phyloP scores from a whole-genome alignment of 352 stramenopile species.

The Globisporangium spinosum region DNA sequence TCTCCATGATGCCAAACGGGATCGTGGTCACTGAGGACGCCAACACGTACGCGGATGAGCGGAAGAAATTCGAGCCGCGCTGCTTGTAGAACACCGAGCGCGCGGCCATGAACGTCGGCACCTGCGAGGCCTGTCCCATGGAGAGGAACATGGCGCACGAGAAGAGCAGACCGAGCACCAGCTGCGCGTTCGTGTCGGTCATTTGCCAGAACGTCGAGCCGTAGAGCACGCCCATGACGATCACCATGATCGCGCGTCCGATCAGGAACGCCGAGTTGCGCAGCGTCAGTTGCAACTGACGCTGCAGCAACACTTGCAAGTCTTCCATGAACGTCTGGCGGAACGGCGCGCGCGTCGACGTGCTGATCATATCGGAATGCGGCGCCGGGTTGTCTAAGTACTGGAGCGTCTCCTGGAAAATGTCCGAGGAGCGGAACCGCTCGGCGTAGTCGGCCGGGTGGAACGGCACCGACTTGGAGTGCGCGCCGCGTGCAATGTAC shows the following conservation, averaged over 20 bases:
- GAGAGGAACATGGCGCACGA: slow-evolving; percentile 85
- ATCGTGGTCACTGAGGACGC: slow-evolving; percentile 44
- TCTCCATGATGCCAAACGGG: slow-evolving; percentile 64
- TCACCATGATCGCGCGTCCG: slow-evolving; percentile 46
- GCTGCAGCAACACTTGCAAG: slow-evolving; percentile 36
- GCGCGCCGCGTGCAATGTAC: slow-evolving; percentile 25
- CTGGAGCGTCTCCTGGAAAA: slow-evolving; percentile 44
- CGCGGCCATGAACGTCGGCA: slow-evolving; percentile 78
- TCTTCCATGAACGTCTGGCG: slow-evolving; percentile 51
- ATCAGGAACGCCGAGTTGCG: slow-evolving; percentile 48
- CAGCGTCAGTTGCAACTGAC: slow-evolving; percentile 68
- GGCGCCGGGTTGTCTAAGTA: slow-evolving; percentile 30
- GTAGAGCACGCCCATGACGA: slow-evolving; percentile 66
- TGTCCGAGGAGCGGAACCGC: slow-evolving; percentile 43
- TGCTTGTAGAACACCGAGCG: slow-evolving; percentile 89
- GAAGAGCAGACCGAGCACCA: slow-evolving; percentile 86
- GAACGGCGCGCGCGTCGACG: slow-evolving; percentile 21
- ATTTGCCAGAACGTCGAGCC: slow-evolving; percentile 65
- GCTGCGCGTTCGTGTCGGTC: slow-evolving; percentile 43
- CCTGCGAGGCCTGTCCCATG: slow-evolving; percentile 71
- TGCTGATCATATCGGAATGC: slow-evolving; percentile 5
- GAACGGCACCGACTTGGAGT: slow-evolving; percentile 20
- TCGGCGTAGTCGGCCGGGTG: slow-evolving; percentile 42
- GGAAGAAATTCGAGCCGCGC: slow-evolving; percentile 84
- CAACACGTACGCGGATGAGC: slow-evolving; percentile 77